Base-by-base conservation (phyloP, 139 green algal species). In the Coelastrella sp. region DNA sequence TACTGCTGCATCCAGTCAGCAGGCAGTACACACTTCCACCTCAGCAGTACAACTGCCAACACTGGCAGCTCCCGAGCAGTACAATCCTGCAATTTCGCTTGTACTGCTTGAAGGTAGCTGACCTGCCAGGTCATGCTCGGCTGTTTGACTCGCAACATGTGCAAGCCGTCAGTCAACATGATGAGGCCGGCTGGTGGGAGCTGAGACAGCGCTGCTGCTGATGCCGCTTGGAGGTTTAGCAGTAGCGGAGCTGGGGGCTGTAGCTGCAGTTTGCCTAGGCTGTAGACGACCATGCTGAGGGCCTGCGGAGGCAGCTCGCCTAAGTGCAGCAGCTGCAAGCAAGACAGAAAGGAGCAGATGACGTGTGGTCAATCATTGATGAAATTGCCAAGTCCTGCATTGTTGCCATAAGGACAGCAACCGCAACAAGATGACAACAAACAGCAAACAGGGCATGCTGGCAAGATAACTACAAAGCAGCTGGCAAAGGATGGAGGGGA, bases 261-360 rank as follows among this genome's bases (percentile, higher is more conserved):
- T 8, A 73, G 65, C 5, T 32, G 11, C 8, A 86, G 60, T 2
- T 65, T 68, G 8, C 32, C 83, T 13, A 88, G 14, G 54, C 68
- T 88, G 68, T 88, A 73, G 5, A 88, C 19, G 56, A 88, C 68
- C 47, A 80, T 73, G 66, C 83, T 73, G 14, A 88, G 68, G 0
- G 83, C 57, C 66, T 88, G 83, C 20, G 56, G 23, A 22, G 64
- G 19, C 77, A 83, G 47, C 0, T 68, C 8, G 16, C 16, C 57
- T 20, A 16, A 32, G 8, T 83, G 19, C 0, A 83, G 58, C 68
- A 76, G 54, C 83, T 88, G 83, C 83, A 66, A 7, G 66, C 60
- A 88, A 56, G 54, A 68, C 11, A 22, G 17, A 8, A 6, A 23
- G 14, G 0, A 56, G 81, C 59, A 57, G 32, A 1, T 47, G 32